Base-by-base conservation (phyloP, 768 basidiomycete genomes). In the Leccinum boreale region DNA sequence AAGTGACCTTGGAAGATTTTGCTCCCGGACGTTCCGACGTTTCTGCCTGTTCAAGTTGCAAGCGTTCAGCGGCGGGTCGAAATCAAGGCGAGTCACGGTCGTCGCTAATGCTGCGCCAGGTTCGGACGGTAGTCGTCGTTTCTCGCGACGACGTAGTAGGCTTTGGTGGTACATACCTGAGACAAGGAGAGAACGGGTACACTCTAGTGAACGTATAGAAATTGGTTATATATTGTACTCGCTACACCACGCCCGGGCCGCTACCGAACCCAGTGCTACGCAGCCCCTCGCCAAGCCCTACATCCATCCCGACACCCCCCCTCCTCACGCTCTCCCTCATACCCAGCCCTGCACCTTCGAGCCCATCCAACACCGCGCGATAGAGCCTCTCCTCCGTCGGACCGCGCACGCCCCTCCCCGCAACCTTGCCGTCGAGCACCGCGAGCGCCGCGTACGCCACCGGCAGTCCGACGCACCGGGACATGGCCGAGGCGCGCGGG, bases 381-480 rank as follows among this genome's bases (percentile, higher is more conserved):
- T 86, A 92, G 23, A 96, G 74, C 28, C 77, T 79, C 59, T 73
- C 69, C 36, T 83, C 79, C 31, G 78, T 78, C 0, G 94, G 94
- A 9, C 87, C 86, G 28, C 72, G 77, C 3, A 93, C 92, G 17
- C 92, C 92, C 33, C 84, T 73, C 1, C 61, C 53, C 72, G 70
- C 74, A 2, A 67, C 63, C 55, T 76, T 73, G 1, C 88, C 90
- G 67, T 92, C 87, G 39, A 90, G 71, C 5, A 94, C 78, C 33
- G 78, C 77, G 62, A 89, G 69, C 1, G 92, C 85, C 1, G 92
- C 92, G 65, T 93, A 83, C 1, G 90, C 94, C 7, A 95, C 84
- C 0, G 94, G 94, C 47, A 94, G 73, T 4, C 94, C 94, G 17
- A 97, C 94, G 3, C 90, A 92, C 29, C 85, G 78, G n/a, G 92